These are phyloP conservation scores for Paramecium biaurelia DNA, from an alignment of 73 alveolate genomes.

Conservation along the genomic window DNA sequence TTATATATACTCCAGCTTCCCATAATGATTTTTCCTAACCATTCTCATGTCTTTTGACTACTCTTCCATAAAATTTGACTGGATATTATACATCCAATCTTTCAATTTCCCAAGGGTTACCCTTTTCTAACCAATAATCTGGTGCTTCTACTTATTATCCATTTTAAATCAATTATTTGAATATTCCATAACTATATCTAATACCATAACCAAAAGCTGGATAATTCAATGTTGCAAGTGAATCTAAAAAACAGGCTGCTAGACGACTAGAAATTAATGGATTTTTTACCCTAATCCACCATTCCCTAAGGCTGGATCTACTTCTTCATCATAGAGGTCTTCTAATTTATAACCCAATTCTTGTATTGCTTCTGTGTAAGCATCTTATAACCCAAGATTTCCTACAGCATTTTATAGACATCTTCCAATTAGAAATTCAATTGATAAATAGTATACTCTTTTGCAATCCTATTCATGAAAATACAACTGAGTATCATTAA, in stretches of 20 bases:
- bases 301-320: conserved; percentile 99
- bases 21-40: conserved; percentile 84
- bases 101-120: conserved; percentile 99
- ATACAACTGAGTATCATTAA: conserved; percentile 88
- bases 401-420: conserved; percentile 95
- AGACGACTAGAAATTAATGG: conserved; percentile 69
- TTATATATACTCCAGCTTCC: conserved; percentile 88
- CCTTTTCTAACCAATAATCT: conserved; percentile 97
- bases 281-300: conserved; percentile 95
- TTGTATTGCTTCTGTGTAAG: conserved; percentile 89
- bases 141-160: conserved; percentile 98
- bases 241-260: conserved; percentile 99
- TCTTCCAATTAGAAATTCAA: conserved; percentile 98
- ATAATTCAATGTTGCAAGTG: conserved; percentile 96
- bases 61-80: conserved; percentile 94
- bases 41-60: conserved; percentile 75
- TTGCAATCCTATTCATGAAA: conserved; percentile 76
- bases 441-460: conserved; percentile 93
- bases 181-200: conserved; percentile 99
- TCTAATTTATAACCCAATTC: conserved; percentile 92
- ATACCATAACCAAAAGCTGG: conserved; percentile 99
- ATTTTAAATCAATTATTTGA: conserved; percentile 94
- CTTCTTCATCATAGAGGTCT: conserved; percentile 96
- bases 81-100: conserved; percentile 93
- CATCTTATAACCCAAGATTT: conserved; percentile 88